Percentiles rank a stretch among this genome's conserved stretches.
Conservation (phyloP, 2,329 filamentous ascomycete species). For the Lachnellula subtilissima region DNA sequence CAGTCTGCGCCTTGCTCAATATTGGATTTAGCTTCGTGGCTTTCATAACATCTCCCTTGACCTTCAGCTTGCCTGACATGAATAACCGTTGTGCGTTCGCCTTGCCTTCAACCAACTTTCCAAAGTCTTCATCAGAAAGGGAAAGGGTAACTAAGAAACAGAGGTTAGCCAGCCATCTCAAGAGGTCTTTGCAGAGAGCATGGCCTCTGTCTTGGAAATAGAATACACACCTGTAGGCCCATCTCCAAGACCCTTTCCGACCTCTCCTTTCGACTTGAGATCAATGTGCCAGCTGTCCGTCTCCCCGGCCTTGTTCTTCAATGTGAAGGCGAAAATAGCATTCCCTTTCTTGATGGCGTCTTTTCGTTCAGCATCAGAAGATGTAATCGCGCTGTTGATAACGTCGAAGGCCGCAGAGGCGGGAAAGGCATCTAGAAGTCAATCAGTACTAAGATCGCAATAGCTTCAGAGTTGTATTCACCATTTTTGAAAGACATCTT, state of each 20-base stretch:
- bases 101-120: slow-evolving; percentile 75
- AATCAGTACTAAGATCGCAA: too few relatives aligned
- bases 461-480: too few relatives aligned
- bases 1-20: slow-evolving; percentile 73
- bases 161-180: slow-evolving; percentile 1
- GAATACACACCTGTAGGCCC: slow-evolving; percentile 72
- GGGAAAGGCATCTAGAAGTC: slow-evolving; percentile 67
- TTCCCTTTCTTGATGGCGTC: slow-evolving; percentile 85
- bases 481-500: too few relatives aligned
- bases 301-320: slow-evolving; percentile 82
- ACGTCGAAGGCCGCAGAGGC: slow-evolving; percentile 86
- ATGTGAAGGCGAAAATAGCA: slow-evolving; percentile 82
- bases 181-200: neutral
- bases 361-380: slow-evolving; percentile 69
- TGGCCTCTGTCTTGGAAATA: neutral
- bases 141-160: slow-evolving; percentile 66
- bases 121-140: slow-evolving; percentile 83
- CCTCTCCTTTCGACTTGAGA: slow-evolving; percentile 81
- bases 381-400: slow-evolving; percentile 68
- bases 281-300: slow-evolving; percentile 91
- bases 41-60: slow-evolving; percentile 98
- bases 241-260: slow-evolving; percentile 69
- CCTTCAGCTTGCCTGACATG: slow-evolving; percentile 98
- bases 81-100: slow-evolving; percentile 88
- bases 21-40: slow-evolving; percentile 94